phyloP scores from a whole-genome alignment of 129 eudicot genomes.

The Helianthus annuus region HanXRQr2.0-SUNRISE NC_035448.2:104325941-104326440 shows the following conservation, averaged over 20 bases:
- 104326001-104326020: background rate
- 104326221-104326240: background rate
- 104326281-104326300: background rate
- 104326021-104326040: constrained; percentile 5
- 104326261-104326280: background rate
- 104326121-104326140: background rate
- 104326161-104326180: constrained; percentile 6
- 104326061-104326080: background rate
- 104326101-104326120: constrained; percentile 1
- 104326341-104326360: no score
- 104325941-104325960: background rate
- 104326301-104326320: background rate
- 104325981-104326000: background rate
- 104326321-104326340: no score
- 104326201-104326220: background rate
- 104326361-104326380: no score
- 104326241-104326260: background rate
- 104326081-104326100: background rate
- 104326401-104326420: no score
- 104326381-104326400: no score
- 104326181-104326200: background rate
- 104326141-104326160: constrained; percentile 3
- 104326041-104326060: background rate
- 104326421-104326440: no score
- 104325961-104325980: background rate